phyloP scores from a whole-genome alignment of 2,329 filamentous ascomycete species.

The Penicillium paneum region DNA sequence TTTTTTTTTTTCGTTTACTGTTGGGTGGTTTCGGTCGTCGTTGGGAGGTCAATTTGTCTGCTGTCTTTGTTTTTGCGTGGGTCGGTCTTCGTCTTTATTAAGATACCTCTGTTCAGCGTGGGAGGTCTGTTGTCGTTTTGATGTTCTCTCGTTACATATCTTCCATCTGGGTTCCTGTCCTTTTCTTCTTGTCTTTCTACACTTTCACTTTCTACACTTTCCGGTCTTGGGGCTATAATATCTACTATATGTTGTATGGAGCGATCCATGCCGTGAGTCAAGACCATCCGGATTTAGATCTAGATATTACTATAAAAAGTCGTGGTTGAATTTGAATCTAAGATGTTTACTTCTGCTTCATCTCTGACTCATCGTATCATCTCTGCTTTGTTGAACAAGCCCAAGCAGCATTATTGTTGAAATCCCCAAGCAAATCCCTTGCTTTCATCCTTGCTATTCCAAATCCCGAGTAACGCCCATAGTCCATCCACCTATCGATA shows the following conservation, averaged over 20 bases:
- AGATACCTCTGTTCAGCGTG: constrained; percentile 20
- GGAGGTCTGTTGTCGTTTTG: constrained; percentile 9
- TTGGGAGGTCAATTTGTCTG: constrained; percentile 12
- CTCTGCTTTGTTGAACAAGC: too few relatives aligned
- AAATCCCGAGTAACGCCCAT: neutral
- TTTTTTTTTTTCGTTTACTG: neutral
- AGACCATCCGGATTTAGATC: neutral
- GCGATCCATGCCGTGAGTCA: neutral
- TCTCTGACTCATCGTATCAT: too few relatives aligned
- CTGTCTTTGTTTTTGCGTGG: constrained; percentile 10
- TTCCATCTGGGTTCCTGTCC: constrained; percentile 3
- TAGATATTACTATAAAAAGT: neutral
- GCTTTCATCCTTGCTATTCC: neutral
- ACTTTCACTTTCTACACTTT: neutral
- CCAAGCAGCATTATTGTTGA: neutral
- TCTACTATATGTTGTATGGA: neutral
- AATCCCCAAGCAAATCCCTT: neutral
- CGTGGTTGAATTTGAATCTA: neutral
- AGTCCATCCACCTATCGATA: neutral
- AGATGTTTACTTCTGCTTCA: neutral
- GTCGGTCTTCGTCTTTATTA: constrained; percentile 10
- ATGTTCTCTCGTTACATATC: constrained; percentile 1
- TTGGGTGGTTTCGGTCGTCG: neutral
- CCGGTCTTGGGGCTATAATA: neutral
- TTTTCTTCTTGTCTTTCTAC: neutral